Conservation (phyloP, 345 rosid species). For the Bruguiera parviflora region DNA sequence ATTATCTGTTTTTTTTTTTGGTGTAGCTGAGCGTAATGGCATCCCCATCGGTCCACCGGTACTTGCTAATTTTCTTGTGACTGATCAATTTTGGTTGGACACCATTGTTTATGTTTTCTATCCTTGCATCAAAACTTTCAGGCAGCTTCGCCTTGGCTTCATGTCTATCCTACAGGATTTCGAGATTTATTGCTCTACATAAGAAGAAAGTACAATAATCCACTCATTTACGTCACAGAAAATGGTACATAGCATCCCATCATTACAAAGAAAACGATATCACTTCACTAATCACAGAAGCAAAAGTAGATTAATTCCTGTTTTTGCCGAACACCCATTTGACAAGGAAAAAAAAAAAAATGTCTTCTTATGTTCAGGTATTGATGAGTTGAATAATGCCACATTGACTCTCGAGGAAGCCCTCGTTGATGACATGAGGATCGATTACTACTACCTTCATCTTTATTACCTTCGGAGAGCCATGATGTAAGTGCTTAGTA, state of each 20-base stretch:
- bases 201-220: conserved; percentile 29
- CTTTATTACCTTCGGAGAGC: conserved; percentile 27
- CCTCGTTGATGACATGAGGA: conserved; percentile 32
- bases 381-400: conserved; percentile 31
- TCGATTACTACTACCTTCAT: conserved; percentile 31
- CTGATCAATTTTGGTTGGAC: neutral
- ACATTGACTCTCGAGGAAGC: conserved; percentile 28
- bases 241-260: conserved; percentile 24
- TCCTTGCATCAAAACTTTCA: neutral
- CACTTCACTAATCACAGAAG: neutral
- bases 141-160: conserved; percentile 21
- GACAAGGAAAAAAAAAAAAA: too few relatives aligned
- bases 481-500: conserved; percentile 27
- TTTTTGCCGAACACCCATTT: too few relatives aligned
- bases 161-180: conserved; percentile 20
- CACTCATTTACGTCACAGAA: conserved; percentile 42
- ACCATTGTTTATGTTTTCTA: too few relatives aligned
- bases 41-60: conserved; percentile 24
- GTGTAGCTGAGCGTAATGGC: conserved; percentile 18
- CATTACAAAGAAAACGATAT: neutral
- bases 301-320: too few relatives aligned
- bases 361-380: conserved; percentile 6
- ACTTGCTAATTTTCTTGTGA: neutral
- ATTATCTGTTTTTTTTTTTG: neutral
- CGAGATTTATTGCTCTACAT: conserved; percentile 11